These are phyloP conservation scores for Venustampulla echinocandica DNA, from an alignment of 495 filamentous ascomycete genomes.

Conservation along the genomic window DNA sequence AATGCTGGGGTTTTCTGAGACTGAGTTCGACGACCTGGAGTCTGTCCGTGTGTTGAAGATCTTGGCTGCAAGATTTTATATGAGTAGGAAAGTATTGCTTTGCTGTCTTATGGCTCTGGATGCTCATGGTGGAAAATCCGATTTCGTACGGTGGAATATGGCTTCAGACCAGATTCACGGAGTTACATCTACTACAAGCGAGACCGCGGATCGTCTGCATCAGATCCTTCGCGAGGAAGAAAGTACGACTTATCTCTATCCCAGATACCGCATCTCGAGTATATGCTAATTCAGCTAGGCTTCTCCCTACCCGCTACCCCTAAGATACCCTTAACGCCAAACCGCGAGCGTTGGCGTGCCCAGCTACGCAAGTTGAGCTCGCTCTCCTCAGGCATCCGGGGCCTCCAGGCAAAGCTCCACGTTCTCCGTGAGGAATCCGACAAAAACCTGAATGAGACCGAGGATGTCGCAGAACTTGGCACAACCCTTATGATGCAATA, in stretches of 20 bases:
- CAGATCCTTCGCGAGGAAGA: slow-evolving; percentile 75
- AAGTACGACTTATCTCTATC: slow-evolving; percentile 42
- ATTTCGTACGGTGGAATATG: slow-evolving; percentile 70
- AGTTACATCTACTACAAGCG: slow-evolving; percentile 47
- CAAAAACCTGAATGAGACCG: slow-evolving; percentile 60
- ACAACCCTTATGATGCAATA: slow-evolving; percentile 76
- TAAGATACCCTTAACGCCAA: slow-evolving; percentile 60
- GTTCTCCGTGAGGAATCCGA: slow-evolving; percentile 85
- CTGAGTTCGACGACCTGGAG: slow-evolving; percentile 62
- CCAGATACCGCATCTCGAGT: background rate
- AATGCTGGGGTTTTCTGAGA: slow-evolving; percentile 48
- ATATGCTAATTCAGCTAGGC: slow-evolving; percentile 19
- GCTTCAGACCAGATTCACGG: slow-evolving; percentile 67
- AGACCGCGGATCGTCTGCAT: slow-evolving; percentile 47
- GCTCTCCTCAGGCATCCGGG: slow-evolving; percentile 82
- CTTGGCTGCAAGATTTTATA: slow-evolving; percentile 68
- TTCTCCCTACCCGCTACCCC: slow-evolving; percentile 44
- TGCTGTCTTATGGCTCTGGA: slow-evolving; percentile 82
- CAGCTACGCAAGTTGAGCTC: slow-evolving; percentile 80
- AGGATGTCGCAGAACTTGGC: slow-evolving; percentile 65
- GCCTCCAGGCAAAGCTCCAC: slow-evolving; percentile 91
- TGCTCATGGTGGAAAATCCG: slow-evolving; percentile 71
- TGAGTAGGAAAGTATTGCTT: slow-evolving; percentile 69
- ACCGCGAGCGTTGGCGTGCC: slow-evolving; percentile 68
- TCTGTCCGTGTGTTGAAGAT: slow-evolving; percentile 73